phyloP scores from a whole-genome alignment of 208 protist genomes.

The Tritrichomonas foetus region DNA sequence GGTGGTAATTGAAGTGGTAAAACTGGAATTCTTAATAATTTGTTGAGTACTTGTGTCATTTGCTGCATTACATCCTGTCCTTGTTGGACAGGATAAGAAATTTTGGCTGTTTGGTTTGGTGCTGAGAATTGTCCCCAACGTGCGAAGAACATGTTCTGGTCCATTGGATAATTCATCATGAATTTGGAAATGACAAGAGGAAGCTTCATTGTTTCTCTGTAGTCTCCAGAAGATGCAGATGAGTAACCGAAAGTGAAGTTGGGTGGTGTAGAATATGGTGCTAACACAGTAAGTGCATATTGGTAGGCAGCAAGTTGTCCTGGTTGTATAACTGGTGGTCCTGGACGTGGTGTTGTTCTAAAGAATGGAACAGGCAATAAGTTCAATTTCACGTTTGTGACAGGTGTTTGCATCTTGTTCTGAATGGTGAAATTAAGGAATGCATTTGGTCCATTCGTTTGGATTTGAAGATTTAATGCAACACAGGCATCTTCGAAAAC shows the following conservation, averaged over 20 bases:
- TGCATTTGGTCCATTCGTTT: neutral
- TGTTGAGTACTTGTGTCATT: neutral
- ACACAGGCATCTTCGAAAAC: neutral
- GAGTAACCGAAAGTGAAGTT: neutral
- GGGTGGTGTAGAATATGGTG: neutral
- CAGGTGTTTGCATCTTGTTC: neutral
- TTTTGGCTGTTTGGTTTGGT: neutral
- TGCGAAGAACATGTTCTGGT: slow-evolving; percentile 15
- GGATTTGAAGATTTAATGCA: neutral
- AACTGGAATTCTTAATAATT: neutral
- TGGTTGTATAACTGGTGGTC: neutral
- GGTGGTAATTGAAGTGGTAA: neutral
- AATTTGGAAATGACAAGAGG: neutral
- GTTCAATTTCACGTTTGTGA: neutral
- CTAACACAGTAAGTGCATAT: neutral
- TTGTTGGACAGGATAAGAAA: neutral
- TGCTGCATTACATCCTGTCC: neutral
- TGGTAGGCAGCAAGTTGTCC: neutral
- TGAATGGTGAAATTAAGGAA: neutral
- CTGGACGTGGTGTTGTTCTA: neutral
- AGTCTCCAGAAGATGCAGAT: neutral
- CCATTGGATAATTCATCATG: neutral
- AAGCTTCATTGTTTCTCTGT: neutral
- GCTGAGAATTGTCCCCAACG: neutral
- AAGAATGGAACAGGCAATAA: slow-evolving; percentile 19